Evolutionary conservation across 2,329 filamentous ascomycete genomes (phyloP).

Genomic region (Talaromyces amestolkiae): DNA sequence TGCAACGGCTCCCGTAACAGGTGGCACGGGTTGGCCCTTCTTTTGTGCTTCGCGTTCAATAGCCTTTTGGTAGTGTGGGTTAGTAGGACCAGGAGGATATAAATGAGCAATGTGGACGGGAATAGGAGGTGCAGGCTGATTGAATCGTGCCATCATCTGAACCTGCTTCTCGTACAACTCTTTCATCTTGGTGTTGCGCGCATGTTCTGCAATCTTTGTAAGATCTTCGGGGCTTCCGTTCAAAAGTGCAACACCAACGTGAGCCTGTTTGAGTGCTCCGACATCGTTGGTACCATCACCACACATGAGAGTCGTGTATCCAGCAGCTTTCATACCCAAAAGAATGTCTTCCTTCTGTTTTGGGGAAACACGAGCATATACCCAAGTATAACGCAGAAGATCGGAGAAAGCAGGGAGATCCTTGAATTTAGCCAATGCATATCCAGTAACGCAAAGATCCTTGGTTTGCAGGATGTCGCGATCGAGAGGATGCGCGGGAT

Average conservation of each 20-base stretch:
- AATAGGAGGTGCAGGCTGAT: slow-evolving; percentile 87
- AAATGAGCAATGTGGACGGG: slow-evolving; percentile 90
- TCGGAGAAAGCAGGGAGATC: slow-evolving; percentile 72
- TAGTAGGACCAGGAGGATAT: slow-evolving; percentile 83
- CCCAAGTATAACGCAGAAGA: slow-evolving; percentile 87
- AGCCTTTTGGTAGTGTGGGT: slow-evolving; percentile 92
- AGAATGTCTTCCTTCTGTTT: slow-evolving; percentile 99
- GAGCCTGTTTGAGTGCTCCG: slow-evolving; percentile 94
- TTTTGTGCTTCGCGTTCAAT: slow-evolving; percentile 79
- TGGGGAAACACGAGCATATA: slow-evolving; percentile 95
- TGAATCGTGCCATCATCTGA: slow-evolving; percentile 88
- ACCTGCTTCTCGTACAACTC: slow-evolving; percentile 97
- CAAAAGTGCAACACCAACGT: slow-evolving; percentile 91
- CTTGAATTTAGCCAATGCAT: slow-evolving; percentile 85
- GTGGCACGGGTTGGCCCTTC: slow-evolving; percentile 63
- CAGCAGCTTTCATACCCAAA: slow-evolving; percentile 91
- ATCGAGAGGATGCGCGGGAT: slow-evolving; percentile 78
- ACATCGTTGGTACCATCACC: slow-evolving; percentile 98
- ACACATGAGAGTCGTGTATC: slow-evolving; percentile 98
- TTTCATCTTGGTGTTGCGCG: slow-evolving; percentile 95
- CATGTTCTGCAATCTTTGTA: slow-evolving; percentile 86
- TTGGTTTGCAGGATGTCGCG: slow-evolving; percentile 76
- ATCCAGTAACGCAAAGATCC: slow-evolving; percentile 93
- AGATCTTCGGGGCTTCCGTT: slow-evolving; percentile 93
- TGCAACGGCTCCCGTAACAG: slow-evolving; percentile 55